Evolutionary conservation across 306 rosid genomes (phyloP).

Genomic region (Casuarina glauca): DNA sequence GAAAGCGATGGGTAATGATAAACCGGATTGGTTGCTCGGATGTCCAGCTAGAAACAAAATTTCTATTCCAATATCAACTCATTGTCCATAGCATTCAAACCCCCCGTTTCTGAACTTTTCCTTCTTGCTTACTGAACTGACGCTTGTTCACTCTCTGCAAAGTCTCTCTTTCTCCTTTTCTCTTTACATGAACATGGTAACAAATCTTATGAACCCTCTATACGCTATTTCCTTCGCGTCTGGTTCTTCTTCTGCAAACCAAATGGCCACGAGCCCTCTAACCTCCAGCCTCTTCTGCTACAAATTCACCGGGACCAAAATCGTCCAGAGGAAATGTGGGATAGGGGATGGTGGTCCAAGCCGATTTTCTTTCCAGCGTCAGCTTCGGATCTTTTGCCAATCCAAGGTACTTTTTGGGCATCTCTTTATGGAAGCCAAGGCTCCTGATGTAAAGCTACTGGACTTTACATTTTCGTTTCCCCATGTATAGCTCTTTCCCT

Average conservation of each 20-base stretch:
- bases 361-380: slow-evolving; percentile 26
- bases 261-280: slow-evolving; percentile 30
- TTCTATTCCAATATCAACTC: no score
- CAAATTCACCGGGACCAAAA: slow-evolving; percentile 13
- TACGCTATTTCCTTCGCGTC: background rate
- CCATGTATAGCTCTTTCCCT: background rate
- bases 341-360: slow-evolving; percentile 17
- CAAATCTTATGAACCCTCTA: slow-evolving; percentile 6
- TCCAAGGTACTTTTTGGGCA: slow-evolving; percentile 42
- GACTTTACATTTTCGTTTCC: background rate
- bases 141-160: background rate
- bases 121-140: background rate
- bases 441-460: background rate
- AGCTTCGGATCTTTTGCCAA: slow-evolving; percentile 46
- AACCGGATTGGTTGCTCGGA: no score
- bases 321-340: slow-evolving; percentile 12
- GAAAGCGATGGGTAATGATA: no score
- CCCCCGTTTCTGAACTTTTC: no score
- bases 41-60: no score
- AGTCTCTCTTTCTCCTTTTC: background rate
- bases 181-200: background rate
- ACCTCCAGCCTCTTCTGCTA: slow-evolving; percentile 26
- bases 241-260: slow-evolving; percentile 19
- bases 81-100: no score
- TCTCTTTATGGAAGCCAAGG: slow-evolving; percentile 10